Conservation (phyloP, 768 basidiomycete species). For the Hypsizygus marmoreus region DNA sequence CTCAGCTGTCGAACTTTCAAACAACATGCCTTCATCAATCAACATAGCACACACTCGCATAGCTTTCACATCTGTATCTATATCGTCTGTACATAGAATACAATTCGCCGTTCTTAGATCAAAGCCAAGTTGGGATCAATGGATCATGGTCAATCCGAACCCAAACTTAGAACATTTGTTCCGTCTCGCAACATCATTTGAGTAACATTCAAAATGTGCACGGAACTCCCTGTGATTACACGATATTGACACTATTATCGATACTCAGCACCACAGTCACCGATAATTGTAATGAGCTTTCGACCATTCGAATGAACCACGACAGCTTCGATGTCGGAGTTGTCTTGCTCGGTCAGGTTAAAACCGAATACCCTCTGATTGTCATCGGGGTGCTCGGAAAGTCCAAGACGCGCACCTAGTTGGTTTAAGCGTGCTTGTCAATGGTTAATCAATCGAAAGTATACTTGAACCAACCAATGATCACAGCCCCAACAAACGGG, state of each 20-base stretch:
- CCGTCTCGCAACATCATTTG: no score
- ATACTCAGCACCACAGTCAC: slow-evolving; percentile 87
- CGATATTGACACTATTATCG: slow-evolving; percentile 44
- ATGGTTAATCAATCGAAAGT: neutral
- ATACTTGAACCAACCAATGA: slow-evolving; percentile 67
- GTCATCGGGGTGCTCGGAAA: slow-evolving; percentile 73
- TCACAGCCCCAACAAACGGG: slow-evolving; percentile 72
- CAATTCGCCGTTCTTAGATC: no score
- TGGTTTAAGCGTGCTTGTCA: neutral
- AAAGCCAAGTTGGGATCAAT: no score
- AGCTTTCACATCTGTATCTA: slow-evolving; percentile 2
- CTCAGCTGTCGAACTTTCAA: neutral
- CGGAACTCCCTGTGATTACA: no score
- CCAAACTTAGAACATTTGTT: no score
- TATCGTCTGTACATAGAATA: no score
- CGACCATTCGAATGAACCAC: slow-evolving; percentile 62
- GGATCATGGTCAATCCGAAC: no score
- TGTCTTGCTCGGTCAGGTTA: slow-evolving; percentile 55
- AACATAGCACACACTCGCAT: slow-evolving; percentile 1
- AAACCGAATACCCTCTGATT: slow-evolving; percentile 67
- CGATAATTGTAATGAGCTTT: slow-evolving; percentile 65
- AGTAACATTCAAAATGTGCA: no score
- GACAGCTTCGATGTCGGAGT: slow-evolving; percentile 62
- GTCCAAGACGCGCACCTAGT: slow-evolving; percentile 70
- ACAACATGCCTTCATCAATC: slow-evolving; percentile 6